Base-by-base conservation (phyloP, 2,329 filamentous ascomycete species). In the Dothidotthia symphoricarpi region DNA sequence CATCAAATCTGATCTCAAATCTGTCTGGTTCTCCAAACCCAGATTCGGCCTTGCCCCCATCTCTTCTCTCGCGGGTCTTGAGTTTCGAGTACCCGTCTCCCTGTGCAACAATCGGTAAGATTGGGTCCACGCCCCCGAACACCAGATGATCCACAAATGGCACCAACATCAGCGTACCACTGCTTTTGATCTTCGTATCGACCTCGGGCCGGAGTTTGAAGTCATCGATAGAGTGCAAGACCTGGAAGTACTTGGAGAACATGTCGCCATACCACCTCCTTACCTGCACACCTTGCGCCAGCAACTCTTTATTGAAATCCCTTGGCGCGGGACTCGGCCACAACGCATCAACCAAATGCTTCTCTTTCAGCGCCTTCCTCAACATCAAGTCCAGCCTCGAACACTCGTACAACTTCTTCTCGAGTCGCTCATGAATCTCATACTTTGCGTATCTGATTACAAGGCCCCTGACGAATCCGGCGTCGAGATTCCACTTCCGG, bases 241-340 rank as follows among this genome's bases (percentile, higher is more conserved):
- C 44, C 3, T 39, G 48, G 36, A 67, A 67, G 39, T 67, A 67
- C 42, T 66, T 67, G 12, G 51, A 44, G 28, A 66, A 65, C 63
- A 67, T 67, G 34, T 65, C 62, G 19, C 61, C 61, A 39, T 64
- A 67, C 62, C 62, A 67, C 24, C 49, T 46, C 8, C 63, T 42
- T 1, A 64, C 59, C 31, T 62, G 55, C 1, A 63, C 57, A 19
- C 62, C 63, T 19, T 66, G 62, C 9, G 57, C 44, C 6, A 64
- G 34, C 24, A 63, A 14, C 22, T 63, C 62, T 7, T 55, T 48
- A 4, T 53, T 34, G 3, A 61, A 38, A 16, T 51, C 56, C 3
- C 51, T 46, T 1, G 58, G 59, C 10, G 59, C 59, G 0, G 60
- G 60, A 22, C 52, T 57, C 1, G 63, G 63, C 63, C 63, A 67